These are phyloP conservation scores for Begonia fuchsioides DNA, from an alignment of 306 rosid species.

Conservation along the genomic window DNA sequence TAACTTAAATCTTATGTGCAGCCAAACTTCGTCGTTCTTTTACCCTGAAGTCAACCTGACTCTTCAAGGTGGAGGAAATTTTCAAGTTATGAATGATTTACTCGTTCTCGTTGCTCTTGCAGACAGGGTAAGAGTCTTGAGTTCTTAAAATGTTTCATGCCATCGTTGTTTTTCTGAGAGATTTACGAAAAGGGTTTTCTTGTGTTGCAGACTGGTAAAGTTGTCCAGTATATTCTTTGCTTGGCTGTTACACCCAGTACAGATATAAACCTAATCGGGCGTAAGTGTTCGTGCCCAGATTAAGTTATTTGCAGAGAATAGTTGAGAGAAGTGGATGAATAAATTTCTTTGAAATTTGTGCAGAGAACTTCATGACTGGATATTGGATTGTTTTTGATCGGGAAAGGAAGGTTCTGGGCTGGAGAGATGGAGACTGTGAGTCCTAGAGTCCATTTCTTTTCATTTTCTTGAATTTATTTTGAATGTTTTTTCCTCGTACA, in stretches of 20 bases:
- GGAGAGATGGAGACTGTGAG: slow-evolving; percentile 74
- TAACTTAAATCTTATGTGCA: slow-evolving; percentile 12
- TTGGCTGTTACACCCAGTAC: slow-evolving; percentile 45
- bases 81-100: slow-evolving; percentile 18
- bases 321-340: too few relatives aligned
- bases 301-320: neutral
- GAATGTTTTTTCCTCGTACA: slow-evolving; percentile 12
- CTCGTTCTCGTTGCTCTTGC: neutral
- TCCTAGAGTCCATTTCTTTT: slow-evolving; percentile 4
- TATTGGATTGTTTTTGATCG: slow-evolving; percentile 69
- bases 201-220: neutral
- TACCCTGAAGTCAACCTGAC: slow-evolving; percentile 43
- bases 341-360: slow-evolving; percentile 9
- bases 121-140: neutral
- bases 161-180: slow-evolving; percentile 3
- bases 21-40: slow-evolving; percentile 18
- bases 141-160: neutral
- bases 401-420: slow-evolving; percentile 51
- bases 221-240: slow-evolving; percentile 15
- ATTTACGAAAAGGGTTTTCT: neutral
- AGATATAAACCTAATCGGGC: slow-evolving; percentile 63
- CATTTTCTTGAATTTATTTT: slow-evolving; percentile 2
- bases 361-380: slow-evolving; percentile 97
- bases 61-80: slow-evolving; percentile 59
- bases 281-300: slow-evolving; percentile 30